Evolutionary conservation across 1,284 basidiomycete species (phyloP), one percentile per base, ranked within the genome.

Genomic region (Moesziomyces antarcticus): DNA sequence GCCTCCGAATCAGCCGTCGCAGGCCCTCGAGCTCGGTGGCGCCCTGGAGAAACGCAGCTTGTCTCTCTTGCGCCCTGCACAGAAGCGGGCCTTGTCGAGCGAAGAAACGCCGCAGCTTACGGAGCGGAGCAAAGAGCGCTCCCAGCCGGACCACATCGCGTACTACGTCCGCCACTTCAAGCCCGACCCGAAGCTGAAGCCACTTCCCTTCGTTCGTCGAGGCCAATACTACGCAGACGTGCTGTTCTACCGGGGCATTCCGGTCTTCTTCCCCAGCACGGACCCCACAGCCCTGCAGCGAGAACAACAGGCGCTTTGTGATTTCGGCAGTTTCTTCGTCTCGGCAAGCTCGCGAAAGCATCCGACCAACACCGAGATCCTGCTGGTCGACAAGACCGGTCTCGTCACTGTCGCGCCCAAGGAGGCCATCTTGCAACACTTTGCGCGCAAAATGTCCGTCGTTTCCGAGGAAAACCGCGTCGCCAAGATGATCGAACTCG

Each of bases 271-370:
- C 24, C 48, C 37, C 20, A 20, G 35, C 3, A 35, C 24, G 18
- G 40, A 47, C 10, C 9, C 14, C 3, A 8, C n/a, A 6, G 20
- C 27, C 3, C 11, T 30, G 6, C 13, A 10, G 1, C 45, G 50
- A n/a, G 33, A 44, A 2, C 24, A 37, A 6, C 46, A 41, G 3
- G 60, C 60, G 11, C 18, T 46, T 24, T 18, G 27, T 24, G 25
- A 40, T 16, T 47, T 56, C 22, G 47, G 22, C 16, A 35, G 47
- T 18, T 55, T 46, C n/a, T 50, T 40, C 35, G 42, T 33, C 30
- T 33, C 30, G 9, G 30, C 30, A 33, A 33, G 30, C 10, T 33
- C 30, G 1, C 30, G 30, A 24, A 11, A 45, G 30, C 7, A 21
- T 47, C 8, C 35, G 40, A 20, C n/a, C 14, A n/a, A 13, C 30